Conservation (phyloP, 345 rosid species). For the Theobroma cacao region DNA sequence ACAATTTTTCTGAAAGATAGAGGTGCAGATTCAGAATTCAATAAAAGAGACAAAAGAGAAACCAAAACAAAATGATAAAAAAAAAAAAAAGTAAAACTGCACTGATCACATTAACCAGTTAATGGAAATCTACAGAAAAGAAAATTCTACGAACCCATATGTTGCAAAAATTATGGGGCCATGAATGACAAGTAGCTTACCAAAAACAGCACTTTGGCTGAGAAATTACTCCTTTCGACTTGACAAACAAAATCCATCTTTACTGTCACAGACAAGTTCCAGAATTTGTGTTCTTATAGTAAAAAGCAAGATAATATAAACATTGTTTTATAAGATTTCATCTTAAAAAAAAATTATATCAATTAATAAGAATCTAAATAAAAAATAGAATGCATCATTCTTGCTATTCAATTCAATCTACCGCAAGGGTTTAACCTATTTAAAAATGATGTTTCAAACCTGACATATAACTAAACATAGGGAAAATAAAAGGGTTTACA, state of each 20-base stretch:
- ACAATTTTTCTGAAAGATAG: conserved; percentile 75
- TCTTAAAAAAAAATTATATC: background rate
- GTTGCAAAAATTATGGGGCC: background rate
- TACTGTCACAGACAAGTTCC: background rate
- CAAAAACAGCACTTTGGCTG: background rate
- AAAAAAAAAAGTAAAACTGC: background rate
- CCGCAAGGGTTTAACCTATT: background rate
- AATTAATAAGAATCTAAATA: background rate
- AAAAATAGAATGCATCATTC: background rate
- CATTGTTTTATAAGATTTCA: background rate
- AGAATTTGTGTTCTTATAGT: background rate
- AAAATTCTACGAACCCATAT: background rate
- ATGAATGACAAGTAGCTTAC: background rate
- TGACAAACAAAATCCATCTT: background rate
- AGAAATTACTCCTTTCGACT: background rate
- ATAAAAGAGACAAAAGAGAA: background rate
- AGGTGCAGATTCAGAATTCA: background rate
- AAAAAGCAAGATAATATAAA: background rate
- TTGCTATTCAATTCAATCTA: background rate
- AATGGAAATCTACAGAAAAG: background rate
- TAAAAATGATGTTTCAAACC: background rate
- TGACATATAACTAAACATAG: background rate
- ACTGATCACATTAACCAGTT: background rate
- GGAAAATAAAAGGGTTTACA: background rate
- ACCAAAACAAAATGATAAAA: background rate